A percentile compares a stretch with the other conserved stretches of the same genome.
Conservation (phyloP, 2,329 filamentous ascomycete genomes). For the Claviceps humidiphila region DNA sequence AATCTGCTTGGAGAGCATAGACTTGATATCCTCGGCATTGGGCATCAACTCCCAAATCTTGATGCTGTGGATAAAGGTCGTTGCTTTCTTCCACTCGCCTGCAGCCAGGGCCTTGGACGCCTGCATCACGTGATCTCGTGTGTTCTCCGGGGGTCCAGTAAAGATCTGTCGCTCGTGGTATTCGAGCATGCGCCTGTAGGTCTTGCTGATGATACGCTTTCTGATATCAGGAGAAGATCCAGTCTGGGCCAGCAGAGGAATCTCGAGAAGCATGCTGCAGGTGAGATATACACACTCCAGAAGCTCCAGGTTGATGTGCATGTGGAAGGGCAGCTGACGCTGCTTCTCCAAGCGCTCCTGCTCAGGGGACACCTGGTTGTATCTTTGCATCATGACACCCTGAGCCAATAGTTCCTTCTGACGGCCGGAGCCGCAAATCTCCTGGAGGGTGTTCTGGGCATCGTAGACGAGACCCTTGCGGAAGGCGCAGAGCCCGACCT, state of each 20-base stretch:
- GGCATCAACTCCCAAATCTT: conserved; percentile 99
- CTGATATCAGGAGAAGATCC: conserved; percentile 93
- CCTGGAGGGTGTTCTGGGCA: conserved; percentile 91
- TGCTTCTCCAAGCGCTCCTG: conserved; percentile 96
- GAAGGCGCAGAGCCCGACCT: conserved; percentile 97
- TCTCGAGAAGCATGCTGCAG: conserved; percentile 98
- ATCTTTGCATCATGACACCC: conserved; percentile 96
- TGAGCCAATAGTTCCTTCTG: conserved; percentile 97
- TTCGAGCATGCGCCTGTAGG: conserved; percentile 96
- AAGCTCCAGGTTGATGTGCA: conserved; percentile 99
- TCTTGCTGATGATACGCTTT: conserved; percentile 98
- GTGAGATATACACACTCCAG: conserved; percentile 97
- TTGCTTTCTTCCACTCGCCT: conserved; percentile 97
- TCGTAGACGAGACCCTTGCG: conserved; percentile 93
- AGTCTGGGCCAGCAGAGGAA: conserved; percentile 89
- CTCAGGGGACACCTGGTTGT: conserved; percentile 89
- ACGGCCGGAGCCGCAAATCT: conserved; percentile 93
- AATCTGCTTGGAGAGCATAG: conserved; percentile 94
- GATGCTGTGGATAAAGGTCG: conserved; percentile 86
- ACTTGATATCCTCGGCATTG: conserved; percentile 83
- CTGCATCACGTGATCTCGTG: conserved; percentile 97
- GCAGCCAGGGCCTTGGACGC: conserved; percentile 92
- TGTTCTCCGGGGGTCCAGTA: conserved; percentile 96
- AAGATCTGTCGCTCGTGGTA: conserved; percentile 99
- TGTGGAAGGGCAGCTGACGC: conserved; percentile 96